Evolutionary conservation across 768 basidiomycete species (phyloP).

Genomic region (Daedalea quercina): DNA sequence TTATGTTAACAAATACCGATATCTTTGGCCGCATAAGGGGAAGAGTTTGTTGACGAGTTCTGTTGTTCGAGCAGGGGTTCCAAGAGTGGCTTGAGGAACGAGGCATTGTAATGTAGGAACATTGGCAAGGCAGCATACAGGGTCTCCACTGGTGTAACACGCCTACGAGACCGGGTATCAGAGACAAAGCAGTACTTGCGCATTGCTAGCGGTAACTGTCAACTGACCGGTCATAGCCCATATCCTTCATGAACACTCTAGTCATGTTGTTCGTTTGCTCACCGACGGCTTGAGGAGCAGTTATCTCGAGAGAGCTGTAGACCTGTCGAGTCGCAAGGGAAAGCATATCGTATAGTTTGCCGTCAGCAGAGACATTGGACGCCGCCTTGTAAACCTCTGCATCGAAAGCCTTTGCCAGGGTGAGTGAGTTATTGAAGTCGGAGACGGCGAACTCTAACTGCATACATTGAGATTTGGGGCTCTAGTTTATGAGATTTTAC

Average conservation of each 20-base stretch:
- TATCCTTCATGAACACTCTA: conserved; percentile 10
- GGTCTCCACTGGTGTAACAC: conserved; percentile 26
- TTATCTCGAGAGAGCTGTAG: conserved; percentile 19
- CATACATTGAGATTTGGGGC: not conserved
- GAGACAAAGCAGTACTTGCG: not conserved
- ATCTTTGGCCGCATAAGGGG: conserved; percentile 21
- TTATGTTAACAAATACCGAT: conserved; percentile 11
- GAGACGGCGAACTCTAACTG: conserved; percentile 12
- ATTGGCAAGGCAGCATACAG: conserved; percentile 24
- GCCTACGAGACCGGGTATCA: conserved; percentile 1
- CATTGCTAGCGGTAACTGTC: not conserved
- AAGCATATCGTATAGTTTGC: conserved; percentile 13
- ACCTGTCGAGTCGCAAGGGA: conserved; percentile 21
- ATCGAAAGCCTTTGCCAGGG: conserved; percentile 16
- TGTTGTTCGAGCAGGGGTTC: conserved; percentile 22
- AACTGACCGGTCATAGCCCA: not conserved
- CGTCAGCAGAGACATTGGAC: conserved; percentile 12
- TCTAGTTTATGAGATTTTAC: not conserved
- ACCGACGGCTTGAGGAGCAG: conserved; percentile 7
- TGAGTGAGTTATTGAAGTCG: conserved; percentile 13
- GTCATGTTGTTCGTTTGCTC: conserved; percentile 17
- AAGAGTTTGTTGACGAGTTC: not conserved
- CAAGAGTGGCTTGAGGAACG: conserved; percentile 19
- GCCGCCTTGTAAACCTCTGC: conserved; percentile 15
- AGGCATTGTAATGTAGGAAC: conserved; percentile 24